Conservation (phyloP, 2,329 filamentous ascomycete species). For the Dactylellina haptotyla region DNA sequence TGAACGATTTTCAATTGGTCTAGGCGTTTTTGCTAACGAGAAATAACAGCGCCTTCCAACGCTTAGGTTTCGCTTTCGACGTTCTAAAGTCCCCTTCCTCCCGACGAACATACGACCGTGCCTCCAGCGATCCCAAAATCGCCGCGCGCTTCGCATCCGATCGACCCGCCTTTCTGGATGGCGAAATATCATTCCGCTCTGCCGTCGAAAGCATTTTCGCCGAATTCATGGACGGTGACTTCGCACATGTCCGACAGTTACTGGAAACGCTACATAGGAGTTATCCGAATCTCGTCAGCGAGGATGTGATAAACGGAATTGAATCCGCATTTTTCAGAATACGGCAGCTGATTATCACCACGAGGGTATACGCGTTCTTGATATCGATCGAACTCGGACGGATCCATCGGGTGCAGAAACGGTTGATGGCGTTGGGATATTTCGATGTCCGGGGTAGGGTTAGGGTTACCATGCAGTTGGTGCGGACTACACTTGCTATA, state of each 20-base stretch:
- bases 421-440: constrained; percentile 61
- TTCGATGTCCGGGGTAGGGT: constrained; percentile 61
- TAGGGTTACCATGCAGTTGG: constrained; percentile 61
- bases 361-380: constrained; percentile 61
- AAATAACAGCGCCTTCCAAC: constrained; percentile 60
- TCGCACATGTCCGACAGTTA: constrained; percentile 60
- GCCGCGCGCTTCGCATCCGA: constrained; percentile 58
- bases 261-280: constrained; percentile 60
- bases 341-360: constrained; percentile 61
- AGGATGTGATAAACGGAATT: constrained; percentile 61
- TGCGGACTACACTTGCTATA: constrained; percentile 61
- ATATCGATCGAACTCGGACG: constrained; percentile 62
- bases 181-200: constrained; percentile 61
- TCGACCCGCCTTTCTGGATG: constrained; percentile 59
- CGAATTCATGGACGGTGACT: constrained; percentile 62
- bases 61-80: constrained; percentile 62
- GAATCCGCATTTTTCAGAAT: constrained; percentile 61
- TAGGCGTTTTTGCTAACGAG: neutral
- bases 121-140: constrained; percentile 57
- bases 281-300: constrained; percentile 61
- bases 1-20: neutral
- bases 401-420: constrained; percentile 61
- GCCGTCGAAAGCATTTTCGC: constrained; percentile 61
- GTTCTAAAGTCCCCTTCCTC: constrained; percentile 62
- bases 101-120: constrained; percentile 61